Evolutionary conservation across 2,329 filamentous ascomycete species (phyloP).

Genomic region (Fusarium papillatum): DNA sequence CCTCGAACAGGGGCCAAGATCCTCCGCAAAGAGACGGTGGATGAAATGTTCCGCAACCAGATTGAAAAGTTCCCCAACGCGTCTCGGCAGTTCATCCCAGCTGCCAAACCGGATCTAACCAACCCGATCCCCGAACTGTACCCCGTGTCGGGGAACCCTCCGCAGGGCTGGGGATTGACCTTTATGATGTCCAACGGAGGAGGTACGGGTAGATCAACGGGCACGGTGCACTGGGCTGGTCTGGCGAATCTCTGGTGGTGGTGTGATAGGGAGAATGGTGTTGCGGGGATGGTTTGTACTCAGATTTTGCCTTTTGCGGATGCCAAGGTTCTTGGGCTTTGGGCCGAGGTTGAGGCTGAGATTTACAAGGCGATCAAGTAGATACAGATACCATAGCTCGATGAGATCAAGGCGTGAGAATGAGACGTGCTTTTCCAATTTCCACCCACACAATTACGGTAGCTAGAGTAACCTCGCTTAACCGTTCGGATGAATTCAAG

Average conservation of each 20-base stretch:
- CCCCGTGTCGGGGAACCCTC: slow-evolving; percentile 56
- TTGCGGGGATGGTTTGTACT: slow-evolving; percentile 65
- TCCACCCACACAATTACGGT: too few species aligned
- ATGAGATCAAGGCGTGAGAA: background rate
- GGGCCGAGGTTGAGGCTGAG: slow-evolving; percentile 53
- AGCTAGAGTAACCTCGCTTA: background rate
- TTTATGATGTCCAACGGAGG: slow-evolving; percentile 67
- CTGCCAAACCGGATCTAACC: slow-evolving; percentile 62
- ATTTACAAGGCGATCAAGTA: slow-evolving; percentile 49
- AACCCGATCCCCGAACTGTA: slow-evolving; percentile 65
- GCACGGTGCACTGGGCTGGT: slow-evolving; percentile 70
- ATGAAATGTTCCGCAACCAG: slow-evolving; percentile 76
- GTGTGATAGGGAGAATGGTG: slow-evolving; percentile 70
- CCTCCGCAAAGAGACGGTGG: slow-evolving; percentile 68
- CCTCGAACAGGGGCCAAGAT: slow-evolving; percentile 68
- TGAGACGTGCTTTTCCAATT: background rate
- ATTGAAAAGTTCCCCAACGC: slow-evolving; percentile 68
- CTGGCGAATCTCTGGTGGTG: slow-evolving; percentile 74
- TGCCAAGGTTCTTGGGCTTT: slow-evolving; percentile 55
- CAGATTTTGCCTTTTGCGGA: slow-evolving; percentile 67
- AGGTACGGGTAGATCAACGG: slow-evolving; percentile 63
- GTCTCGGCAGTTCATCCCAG: slow-evolving; percentile 57
- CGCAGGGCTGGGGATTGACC: slow-evolving; percentile 75
- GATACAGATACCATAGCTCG: background rate
- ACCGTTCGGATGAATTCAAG: background rate